Percentiles rank a stretch among this genome's conserved stretches.
phyloP scores from a whole-genome alignment of 2,329 filamentous ascomycete genomes.

The Colletotrichum navitas region DNA sequence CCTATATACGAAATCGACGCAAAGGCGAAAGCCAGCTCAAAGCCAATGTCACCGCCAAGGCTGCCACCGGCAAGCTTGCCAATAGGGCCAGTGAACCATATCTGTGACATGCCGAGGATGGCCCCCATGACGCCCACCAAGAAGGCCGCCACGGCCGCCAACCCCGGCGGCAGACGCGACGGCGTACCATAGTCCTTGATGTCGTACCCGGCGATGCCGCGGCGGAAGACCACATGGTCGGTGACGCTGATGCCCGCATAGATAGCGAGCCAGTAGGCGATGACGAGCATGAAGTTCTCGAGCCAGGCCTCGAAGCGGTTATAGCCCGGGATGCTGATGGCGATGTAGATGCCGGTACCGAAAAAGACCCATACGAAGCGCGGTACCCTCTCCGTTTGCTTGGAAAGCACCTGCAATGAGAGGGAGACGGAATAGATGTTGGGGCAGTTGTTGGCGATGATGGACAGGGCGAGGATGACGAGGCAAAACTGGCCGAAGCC shows the following conservation, averaged over 20 bases:
- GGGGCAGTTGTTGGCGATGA: constrained; percentile 78
- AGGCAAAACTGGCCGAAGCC: constrained; percentile 80
- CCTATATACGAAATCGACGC: constrained; percentile 63
- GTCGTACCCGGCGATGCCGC: constrained; percentile 71
- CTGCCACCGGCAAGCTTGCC: constrained; percentile 68
- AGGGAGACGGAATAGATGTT: constrained; percentile 80
- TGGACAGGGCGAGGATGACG: constrained; percentile 73
- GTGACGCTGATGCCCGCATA: constrained; percentile 75
- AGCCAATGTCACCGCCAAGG: constrained; percentile 62
- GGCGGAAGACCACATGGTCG: constrained; percentile 78
- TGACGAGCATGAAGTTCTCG: constrained; percentile 78
- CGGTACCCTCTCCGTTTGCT: constrained; percentile 70
- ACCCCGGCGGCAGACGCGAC: constrained; percentile 69
- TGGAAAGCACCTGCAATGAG: constrained; percentile 74
- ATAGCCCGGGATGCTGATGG: constrained; percentile 78
- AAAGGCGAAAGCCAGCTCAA: constrained; percentile 76
- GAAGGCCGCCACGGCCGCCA: constrained; percentile 74
- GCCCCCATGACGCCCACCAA: constrained; percentile 74
- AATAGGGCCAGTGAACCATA: constrained; percentile 77
- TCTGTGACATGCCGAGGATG: constrained; percentile 77
- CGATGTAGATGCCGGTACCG: constrained; percentile 73
- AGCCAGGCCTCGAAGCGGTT: constrained; percentile 72
- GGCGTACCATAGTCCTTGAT: constrained; percentile 69
- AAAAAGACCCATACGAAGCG: constrained; percentile 76
- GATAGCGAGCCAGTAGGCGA: constrained; percentile 81